Percentiles rank a stretch among this genome's conserved stretches.
These are phyloP conservation scores for Cucurbitaria berberidis DNA, from an alignment of 2,329 filamentous ascomycete species.

Conservation along the genomic window DNA sequence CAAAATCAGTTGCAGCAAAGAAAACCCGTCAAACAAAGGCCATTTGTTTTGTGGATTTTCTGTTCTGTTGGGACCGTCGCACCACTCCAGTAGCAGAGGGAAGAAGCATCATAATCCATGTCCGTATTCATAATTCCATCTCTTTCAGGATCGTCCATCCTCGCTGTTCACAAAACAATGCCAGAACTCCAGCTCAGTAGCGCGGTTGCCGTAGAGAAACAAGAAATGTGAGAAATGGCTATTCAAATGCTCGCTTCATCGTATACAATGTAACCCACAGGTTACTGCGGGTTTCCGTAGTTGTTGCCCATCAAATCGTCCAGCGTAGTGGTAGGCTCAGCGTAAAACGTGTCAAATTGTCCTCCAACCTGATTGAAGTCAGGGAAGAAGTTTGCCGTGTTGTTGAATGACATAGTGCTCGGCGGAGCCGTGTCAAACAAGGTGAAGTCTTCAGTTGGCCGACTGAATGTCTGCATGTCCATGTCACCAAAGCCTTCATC, in stretches of 20 bases:
- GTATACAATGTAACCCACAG: constrained; percentile 19
- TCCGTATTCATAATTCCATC: constrained; percentile 15
- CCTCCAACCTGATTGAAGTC: constrained; percentile 50
- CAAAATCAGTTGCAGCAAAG: constrained; percentile 32
- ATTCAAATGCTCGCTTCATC: constrained; percentile 29
- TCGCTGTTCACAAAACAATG: constrained; percentile 23
- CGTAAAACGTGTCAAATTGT: constrained; percentile 43
- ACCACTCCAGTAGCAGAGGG: constrained; percentile 26
- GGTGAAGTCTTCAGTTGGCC: constrained; percentile 64
- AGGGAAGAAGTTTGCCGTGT: constrained; percentile 46
- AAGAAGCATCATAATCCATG: constrained; percentile 24
- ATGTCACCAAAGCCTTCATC: constrained; percentile 69
- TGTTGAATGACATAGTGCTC: constrained; percentile 31
- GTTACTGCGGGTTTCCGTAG: constrained; percentile 31
- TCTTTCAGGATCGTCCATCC: constrained; percentile 19
- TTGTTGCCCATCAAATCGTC: constrained; percentile 39
- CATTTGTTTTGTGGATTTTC: constrained; percentile 47
- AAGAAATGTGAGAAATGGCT: constrained; percentile 23
- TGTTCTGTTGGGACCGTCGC: constrained; percentile 29
- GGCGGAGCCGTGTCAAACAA: constrained; percentile 56
- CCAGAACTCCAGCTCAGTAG: constrained; percentile 20
- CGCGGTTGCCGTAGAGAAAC: constrained; percentile 12
- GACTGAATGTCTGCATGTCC: constrained; percentile 39
- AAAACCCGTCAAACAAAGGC: constrained; percentile 33
- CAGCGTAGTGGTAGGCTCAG: constrained; percentile 37